Evolutionary conservation across 106 monocot genomes (phyloP).

Genomic region (Apostasia shenzhenica): DNA sequence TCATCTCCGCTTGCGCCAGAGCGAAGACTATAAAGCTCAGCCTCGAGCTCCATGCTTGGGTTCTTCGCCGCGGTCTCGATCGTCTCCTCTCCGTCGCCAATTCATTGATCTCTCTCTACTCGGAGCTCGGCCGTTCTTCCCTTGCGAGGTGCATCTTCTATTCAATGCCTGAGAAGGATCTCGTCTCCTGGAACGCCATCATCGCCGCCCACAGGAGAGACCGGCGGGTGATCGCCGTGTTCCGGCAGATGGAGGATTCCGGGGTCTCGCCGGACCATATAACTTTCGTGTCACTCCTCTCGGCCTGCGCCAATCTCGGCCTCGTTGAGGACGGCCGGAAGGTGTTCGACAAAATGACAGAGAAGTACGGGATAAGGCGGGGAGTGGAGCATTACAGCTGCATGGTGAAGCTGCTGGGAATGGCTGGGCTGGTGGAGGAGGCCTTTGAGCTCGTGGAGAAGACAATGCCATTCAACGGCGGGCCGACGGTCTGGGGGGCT

Average conservation of each 20-base stretch:
- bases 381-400: constrained; percentile 70
- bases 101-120: constrained; percentile 59
- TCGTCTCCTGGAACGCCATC: constrained; percentile 80
- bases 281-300: constrained; percentile 67
- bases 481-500: constrained; percentile 61
- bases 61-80: constrained; percentile 43
- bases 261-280: constrained; percentile 48
- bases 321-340: constrained; percentile 46
- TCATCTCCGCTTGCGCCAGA: constrained; percentile 25
- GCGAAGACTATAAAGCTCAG: constrained; percentile 10
- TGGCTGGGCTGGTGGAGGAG: constrained; percentile 60
- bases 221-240: constrained; percentile 28
- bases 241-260: constrained; percentile 45
- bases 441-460: constrained; percentile 37
- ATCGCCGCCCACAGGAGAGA: constrained; percentile 43
- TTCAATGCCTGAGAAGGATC: constrained; percentile 52
- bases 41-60: constrained; percentile 61
- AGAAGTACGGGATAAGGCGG: constrained; percentile 35
- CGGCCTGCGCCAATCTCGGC: constrained; percentile 58
- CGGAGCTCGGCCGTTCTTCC: constrained; percentile 5
- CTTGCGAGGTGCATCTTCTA: constrained; percentile 38
- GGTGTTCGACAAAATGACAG: constrained; percentile 52
- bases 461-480: constrained; percentile 38
- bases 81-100: constrained; percentile 45
- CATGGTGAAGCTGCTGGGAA: constrained; percentile 80